Evolutionary conservation across 139 green algal genomes (phyloP), one percentile per base, ranked within the genome.

Genomic region (Chlamydomonas eustigma): DNA sequence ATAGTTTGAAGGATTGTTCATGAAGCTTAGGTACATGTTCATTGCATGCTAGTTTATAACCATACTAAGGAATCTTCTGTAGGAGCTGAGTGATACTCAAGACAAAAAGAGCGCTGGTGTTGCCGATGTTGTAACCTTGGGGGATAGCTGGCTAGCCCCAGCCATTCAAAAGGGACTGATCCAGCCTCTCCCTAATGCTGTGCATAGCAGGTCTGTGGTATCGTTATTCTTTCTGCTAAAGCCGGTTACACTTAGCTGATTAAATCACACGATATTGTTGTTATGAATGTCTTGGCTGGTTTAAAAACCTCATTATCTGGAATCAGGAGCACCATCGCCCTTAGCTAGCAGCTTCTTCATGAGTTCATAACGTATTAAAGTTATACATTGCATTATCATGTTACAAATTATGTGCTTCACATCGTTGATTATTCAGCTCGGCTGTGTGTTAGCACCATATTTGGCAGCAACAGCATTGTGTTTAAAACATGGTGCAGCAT

Each of bases 81-180:
- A 84, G 80, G 80, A 88, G 51, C 67, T 81, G 4, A 64, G 33
- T 4, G 80, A 87, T 50, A 52, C 67, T 24, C 75, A 50, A 24
- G 76, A 24, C 31, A 87, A 86, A 50, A 77, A 88, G 50, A 86
- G 68, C 50, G 80, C 83, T 8, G 87, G 75, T 0, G 79, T 58
- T 0, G 91, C 90, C 4, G 91, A 96, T 76, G 83, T 87, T 8
- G 89, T 92, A 0, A 94, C 85, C 0, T 63, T 97, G 67, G 92
- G 92, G 0, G 93, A 97, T 78, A 78, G 80, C 2, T 97, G 88
- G 88, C 83, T 97, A 67, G 81, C 35, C 0, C 75, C 85, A 3
- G 92, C 89, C 24, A 91, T 96, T 37, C 31, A 58, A 22, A 37
- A 75, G 0, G 81, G 88, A 0, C 80, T 94, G 24, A 30, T 97